Conservation (phyloP, 305 asterid genomes). For the Rubia balearica region DNA sequence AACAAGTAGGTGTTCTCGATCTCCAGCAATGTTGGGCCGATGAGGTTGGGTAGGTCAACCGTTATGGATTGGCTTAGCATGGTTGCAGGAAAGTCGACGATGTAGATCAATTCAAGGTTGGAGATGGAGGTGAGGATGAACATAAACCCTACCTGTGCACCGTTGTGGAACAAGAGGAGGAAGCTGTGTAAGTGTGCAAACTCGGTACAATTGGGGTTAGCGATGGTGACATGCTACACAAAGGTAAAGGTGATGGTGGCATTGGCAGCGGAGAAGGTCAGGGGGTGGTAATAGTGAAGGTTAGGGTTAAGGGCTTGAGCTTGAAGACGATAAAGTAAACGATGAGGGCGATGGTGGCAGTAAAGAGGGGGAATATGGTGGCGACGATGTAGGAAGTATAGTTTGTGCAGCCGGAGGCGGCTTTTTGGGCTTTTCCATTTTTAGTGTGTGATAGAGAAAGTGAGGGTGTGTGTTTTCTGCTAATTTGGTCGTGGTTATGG, state of each 20-base stretch:
- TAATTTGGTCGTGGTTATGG: background rate
- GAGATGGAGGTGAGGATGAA: conserved; percentile 77
- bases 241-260: conserved; percentile 69
- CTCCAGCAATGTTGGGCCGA: too few species aligned
- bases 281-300: conserved; percentile 67
- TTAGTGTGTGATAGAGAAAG: background rate
- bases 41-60: too few species aligned
- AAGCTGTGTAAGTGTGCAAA: conserved; percentile 91
- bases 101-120: too few species aligned
- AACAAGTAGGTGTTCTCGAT: too few species aligned
- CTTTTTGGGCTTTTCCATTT: conserved; percentile 46
- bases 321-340: conserved; percentile 72
- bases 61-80: too few species aligned
- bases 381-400: conserved; percentile 74
- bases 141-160: conserved; percentile 76
- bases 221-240: conserved; percentile 67
- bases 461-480: background rate
- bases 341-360: conserved; percentile 38
- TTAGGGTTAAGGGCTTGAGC: conserved; percentile 51
- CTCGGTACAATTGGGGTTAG: conserved; percentile 72
- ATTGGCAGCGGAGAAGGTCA: conserved; percentile 65
- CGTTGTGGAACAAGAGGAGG: conserved; percentile 58
- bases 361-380: conserved; percentile 55
- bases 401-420: conserved; percentile 59
- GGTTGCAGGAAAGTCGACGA: too few species aligned